These are phyloP conservation scores for Drechslerella coelobrocha DNA, from an alignment of 2,329 filamentous ascomycete genomes.

Conservation along the genomic window DNA sequence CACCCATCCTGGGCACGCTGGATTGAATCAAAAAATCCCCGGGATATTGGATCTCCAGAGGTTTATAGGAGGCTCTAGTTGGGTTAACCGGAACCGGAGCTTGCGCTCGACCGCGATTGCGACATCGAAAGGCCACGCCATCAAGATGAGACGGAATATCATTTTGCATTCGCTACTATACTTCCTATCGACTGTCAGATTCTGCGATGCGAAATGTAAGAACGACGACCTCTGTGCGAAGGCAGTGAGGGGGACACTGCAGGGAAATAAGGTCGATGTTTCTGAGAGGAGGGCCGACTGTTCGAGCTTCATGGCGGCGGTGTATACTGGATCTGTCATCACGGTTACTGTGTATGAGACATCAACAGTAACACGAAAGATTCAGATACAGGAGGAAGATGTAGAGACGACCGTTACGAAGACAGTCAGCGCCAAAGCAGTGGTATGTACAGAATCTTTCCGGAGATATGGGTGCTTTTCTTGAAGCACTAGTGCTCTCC, in stretches of 20 bases:
- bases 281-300: conserved; percentile 14
- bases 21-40: not conserved
- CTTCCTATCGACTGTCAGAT: conserved; percentile 16
- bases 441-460: not conserved
- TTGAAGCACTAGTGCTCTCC: too few species aligned
- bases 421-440: not conserved
- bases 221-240: conserved; percentile 34
- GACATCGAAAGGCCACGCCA: not conserved
- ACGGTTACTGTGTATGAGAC: conserved; percentile 16
- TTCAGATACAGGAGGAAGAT: not conserved
- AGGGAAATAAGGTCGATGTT: not conserved
- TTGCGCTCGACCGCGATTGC: not conserved
- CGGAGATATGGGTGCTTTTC: too few species aligned
- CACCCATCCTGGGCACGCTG: not conserved
- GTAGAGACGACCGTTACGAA: conserved; percentile 13
- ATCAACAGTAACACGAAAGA: not conserved
- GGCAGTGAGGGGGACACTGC: conserved; percentile 15
- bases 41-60: not conserved
- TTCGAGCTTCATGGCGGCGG: conserved; percentile 34
- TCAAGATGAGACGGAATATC: conserved; percentile 37
- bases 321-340: not conserved
- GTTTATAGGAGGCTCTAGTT: not conserved
- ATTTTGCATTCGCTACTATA: conserved; percentile 24
- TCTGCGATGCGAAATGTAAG: conserved; percentile 10
- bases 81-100: not conserved